Conservation (phyloP, 192 early-diverging fungal genomes). For the Backusella sp. region DNA sequence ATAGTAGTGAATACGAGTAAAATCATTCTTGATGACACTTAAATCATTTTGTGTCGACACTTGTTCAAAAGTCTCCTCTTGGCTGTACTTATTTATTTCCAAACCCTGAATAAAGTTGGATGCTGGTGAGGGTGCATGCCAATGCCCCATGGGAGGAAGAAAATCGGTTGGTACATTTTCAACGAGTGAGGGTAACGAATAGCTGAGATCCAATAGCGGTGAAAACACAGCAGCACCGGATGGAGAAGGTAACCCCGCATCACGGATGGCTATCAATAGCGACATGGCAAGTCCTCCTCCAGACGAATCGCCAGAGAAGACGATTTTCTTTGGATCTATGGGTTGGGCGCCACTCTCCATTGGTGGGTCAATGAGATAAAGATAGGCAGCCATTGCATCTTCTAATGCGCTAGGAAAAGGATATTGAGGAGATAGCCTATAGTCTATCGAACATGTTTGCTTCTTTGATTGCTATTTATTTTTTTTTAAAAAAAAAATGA, state of each 20-base stretch:
- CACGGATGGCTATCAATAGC: conserved; percentile 52
- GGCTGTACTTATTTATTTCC: neutral
- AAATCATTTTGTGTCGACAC: neutral
- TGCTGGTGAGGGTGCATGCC: conserved; percentile 33
- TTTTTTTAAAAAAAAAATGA: neutral
- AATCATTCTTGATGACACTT: neutral
- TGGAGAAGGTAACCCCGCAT: conserved; percentile 53
- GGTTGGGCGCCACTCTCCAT: conserved; percentile 40
- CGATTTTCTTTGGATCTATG: conserved; percentile 51
- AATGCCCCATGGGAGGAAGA: conserved; percentile 43
- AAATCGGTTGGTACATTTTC: conserved; percentile 36
- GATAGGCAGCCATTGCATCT: conserved; percentile 77
- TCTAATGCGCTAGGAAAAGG: conserved; percentile 81
- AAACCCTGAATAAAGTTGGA: conserved; percentile 7
- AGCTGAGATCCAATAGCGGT: conserved; percentile 62
- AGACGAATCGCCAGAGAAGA: conserved; percentile 67
- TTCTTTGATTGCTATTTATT: conserved; percentile 17
- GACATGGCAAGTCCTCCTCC: conserved; percentile 61
- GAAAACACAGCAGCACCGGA: conserved; percentile 53
- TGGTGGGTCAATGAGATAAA: conserved; percentile 57
- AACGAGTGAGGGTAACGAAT: conserved; percentile 43
- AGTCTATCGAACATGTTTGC: conserved; percentile 47
- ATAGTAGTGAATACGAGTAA: conserved; percentile 45
- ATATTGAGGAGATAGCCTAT: conserved; percentile 76
- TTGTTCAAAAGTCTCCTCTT: neutral